Conservation (phyloP, 495 filamentous ascomycete species). For the Aspergillus haitiensis region DNA sequence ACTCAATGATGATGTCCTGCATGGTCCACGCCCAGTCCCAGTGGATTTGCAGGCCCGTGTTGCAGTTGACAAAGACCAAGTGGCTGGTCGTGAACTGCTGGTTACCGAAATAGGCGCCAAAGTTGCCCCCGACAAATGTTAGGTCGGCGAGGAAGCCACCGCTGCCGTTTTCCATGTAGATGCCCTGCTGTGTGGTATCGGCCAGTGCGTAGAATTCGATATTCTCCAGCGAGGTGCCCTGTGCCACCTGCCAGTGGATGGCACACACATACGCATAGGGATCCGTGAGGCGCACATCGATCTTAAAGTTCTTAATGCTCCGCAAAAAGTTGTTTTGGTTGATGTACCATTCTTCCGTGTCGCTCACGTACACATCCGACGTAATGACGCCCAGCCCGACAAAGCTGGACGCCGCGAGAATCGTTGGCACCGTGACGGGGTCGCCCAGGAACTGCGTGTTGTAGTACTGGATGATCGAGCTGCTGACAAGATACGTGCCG, state of each 20-base stretch:
- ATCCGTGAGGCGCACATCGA: conserved; percentile 31
- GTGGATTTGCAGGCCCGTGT: conserved; percentile 51
- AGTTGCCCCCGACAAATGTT: conserved; percentile 11
- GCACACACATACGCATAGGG: conserved; percentile 26
- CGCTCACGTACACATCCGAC: conserved; percentile 72
- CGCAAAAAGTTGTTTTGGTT: conserved; percentile 41
- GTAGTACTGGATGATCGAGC: conserved; percentile 61
- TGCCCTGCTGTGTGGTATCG: too few relatives aligned
- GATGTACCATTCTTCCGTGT: conserved; percentile 50
- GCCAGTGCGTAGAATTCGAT: conserved; percentile 41
- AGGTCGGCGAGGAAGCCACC: conserved; percentile 40
- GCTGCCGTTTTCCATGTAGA: conserved; percentile 3
- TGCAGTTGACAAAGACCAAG: conserved; percentile 48
- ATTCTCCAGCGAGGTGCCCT: conserved; percentile 48
- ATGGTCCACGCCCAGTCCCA: conserved; percentile 61
- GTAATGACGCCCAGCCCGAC: conserved; percentile 59
- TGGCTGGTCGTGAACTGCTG: conserved; percentile 57
- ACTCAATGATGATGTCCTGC: conserved; percentile 33
- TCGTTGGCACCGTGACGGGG: conserved; percentile 37
- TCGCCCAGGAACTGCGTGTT: conserved; percentile 65
- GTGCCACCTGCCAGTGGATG: conserved; percentile 45
- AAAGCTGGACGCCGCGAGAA: conserved; percentile 62
- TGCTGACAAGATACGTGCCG: conserved; percentile 61
- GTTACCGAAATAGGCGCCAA: conserved; percentile 54
- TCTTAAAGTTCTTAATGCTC: conserved; percentile 39